Evolutionary conservation across 495 filamentous ascomycete species (phyloP), one percentile per base, ranked within the genome.

Genomic region (Aspergillus leporis): DNA sequence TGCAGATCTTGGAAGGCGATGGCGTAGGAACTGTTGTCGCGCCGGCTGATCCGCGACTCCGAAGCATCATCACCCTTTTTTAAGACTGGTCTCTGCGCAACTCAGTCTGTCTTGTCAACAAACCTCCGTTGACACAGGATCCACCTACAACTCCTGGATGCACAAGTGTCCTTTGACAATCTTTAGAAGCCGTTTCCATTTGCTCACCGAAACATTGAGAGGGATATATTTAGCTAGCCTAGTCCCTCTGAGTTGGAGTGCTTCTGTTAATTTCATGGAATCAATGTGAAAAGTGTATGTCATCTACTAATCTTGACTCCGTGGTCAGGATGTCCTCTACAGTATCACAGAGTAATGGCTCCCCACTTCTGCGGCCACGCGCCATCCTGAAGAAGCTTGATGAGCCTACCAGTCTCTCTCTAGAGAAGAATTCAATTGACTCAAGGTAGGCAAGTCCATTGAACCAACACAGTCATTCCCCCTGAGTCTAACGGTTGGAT

Each of bases 251-350:
- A 3, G 1, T 47, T 22, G 19, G 19, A 47, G 43, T 46, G 30
- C 45, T 23, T 45, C 46, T 19, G 25, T 28, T 47, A 31, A 14
- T 7, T 51, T 19, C 21, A 13, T 32, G 40, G 25, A 56, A 51
- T 66, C 64, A 53, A 73, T 74, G 70, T 70, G 57, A 67, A 62
- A 50, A 25, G 12, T 41, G 28, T 58, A 36, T 43, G 46, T 30
- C 23, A 23, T 51, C 23, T 60, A 16, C 32, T 47, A 28, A 53
- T 60, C 59, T 60, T 64, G 34, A 51, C 53, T 58, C 52, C 56
- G 31, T 45, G 23, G 13, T 14, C 51, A 69, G 58, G 46, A 77
- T 77, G 74, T 77, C 74, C 43, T 69, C 64, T 50, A 68, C 73
- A 59, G 59, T 75, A 52, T 60, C 65, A 14, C 66, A 67, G 23